These are phyloP conservation scores for Populus tomentosa DNA, from an alignment of 441 rosid species.

Conservation along the genomic window DNA sequence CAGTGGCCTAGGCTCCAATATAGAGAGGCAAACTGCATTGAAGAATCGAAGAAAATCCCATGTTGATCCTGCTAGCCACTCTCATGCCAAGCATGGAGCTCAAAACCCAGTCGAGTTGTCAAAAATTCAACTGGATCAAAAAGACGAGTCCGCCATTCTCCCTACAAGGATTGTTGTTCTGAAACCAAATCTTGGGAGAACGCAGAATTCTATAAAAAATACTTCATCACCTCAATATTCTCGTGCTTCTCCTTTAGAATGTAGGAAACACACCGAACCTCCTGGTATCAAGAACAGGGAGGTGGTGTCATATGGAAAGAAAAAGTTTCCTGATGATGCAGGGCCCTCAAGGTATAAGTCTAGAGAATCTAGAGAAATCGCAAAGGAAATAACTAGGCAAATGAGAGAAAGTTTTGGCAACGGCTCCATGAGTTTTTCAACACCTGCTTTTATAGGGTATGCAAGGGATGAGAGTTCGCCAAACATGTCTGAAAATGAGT, in stretches of 20 bases:
- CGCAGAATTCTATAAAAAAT: conserved; percentile 33
- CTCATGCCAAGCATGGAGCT: conserved; percentile 28
- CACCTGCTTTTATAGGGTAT: conserved; percentile 58
- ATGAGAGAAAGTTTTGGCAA: conserved; percentile 44
- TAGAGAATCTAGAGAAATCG: conserved; percentile 62
- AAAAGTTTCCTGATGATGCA: conserved; percentile 38
- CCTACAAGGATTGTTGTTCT: conserved; percentile 88
- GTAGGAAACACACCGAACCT: conserved; percentile 28
- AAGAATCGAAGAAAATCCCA: conserved; percentile 30
- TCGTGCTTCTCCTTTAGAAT: conserved; percentile 45
- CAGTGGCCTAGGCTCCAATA: conserved; percentile 25
- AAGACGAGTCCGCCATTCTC: conserved; percentile 28
- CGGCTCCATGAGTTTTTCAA: conserved; percentile 38
- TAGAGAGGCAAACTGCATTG: conserved; percentile 32
- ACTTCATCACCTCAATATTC: conserved; percentile 51
- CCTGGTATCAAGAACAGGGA: conserved; percentile 37
- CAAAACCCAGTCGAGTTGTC: conserved; percentile 30
- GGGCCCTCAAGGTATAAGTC: conserved; percentile 47
- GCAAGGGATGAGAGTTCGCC: conserved; percentile 83
- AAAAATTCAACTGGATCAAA: conserved; percentile 40
- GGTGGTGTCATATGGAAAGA: conserved; percentile 32
- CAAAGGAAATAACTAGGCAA: conserved; percentile 62
- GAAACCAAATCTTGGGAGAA: conserved; percentile 74
- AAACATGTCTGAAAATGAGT: conserved; percentile 59
- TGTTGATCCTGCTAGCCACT: conserved; percentile 26